Base-by-base conservation (phyloP, 2,329 filamentous ascomycete genomes). In the Aureobasidium sp. region DNA sequence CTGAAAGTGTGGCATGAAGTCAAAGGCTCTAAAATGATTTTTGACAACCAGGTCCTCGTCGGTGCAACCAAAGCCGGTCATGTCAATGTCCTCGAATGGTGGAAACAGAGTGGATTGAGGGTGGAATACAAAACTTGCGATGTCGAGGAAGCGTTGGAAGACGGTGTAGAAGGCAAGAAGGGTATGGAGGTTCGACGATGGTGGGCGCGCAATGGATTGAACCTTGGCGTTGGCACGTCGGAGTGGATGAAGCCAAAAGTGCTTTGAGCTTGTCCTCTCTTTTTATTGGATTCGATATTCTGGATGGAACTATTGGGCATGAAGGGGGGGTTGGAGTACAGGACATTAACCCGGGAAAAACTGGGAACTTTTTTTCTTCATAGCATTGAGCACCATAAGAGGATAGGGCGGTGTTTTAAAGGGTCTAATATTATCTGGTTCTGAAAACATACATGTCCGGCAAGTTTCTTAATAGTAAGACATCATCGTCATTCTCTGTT, bases 111-210 rank as follows among this genome's bases (percentile, higher is more conserved):
- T 61, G 81, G 83, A 0, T 77, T 90, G 60, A 79, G 80, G 49
- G 90, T 96, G 22, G 89, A 95, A 68, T 96, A 95, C 70, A 90
- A 91, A 68, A 95, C 89, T 1, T 95, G 90, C 68, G 90, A 95
- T 68, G 93, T 97, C 57, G 90, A 96, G 67, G 91, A 96, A 70
- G 90, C 90, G 0, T 76, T 96, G 34, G 90, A 96, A 66, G 90
- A 95, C 66, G 88, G 88, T 19, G 80, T 91, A 3, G 80, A 81
- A 32, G 80, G 75, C 1, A 70, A 74, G 4, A 83, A 85, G 52
- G 85, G 89, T 57, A 81, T 83, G 59, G 78, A 79, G 32, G 88
- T 95, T 16, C 75, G 88, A 54, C 76, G 79, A 58, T 97, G 91
- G 91, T 97, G 91, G 91, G 85, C 87, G 21, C 74, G 77, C 59